phyloP scores from a whole-genome alignment of 2,329 filamentous ascomycete species.

The Botryosphaeria dothidea region DNA sequence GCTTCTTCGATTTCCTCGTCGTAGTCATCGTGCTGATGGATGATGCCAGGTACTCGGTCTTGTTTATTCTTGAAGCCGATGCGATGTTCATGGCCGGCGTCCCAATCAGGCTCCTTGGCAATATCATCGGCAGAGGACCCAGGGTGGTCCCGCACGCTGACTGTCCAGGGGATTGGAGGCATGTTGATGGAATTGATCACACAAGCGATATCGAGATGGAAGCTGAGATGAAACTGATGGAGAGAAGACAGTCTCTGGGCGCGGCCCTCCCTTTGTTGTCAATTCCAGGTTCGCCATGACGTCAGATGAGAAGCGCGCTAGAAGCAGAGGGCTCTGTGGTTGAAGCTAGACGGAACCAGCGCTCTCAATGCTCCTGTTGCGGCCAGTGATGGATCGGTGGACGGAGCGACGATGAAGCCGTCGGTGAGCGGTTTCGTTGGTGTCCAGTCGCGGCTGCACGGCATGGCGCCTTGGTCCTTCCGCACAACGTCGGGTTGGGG shows the following conservation, averaged over 20 bases:
- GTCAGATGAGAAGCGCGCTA: neutral
- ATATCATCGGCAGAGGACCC: constrained; percentile 45
- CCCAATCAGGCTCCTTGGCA: constrained; percentile 47
- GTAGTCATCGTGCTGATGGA: constrained; percentile 32
- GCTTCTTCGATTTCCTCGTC: constrained; percentile 24
- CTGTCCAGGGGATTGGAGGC: constrained; percentile 32
- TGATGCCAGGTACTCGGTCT: constrained; percentile 42
- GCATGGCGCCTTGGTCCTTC: neutral
- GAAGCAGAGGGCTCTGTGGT: neutral
- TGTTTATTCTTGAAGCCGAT: constrained; percentile 42
- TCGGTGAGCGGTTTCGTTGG: neutral
- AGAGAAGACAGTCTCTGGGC: neutral
- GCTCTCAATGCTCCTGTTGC: neutral
- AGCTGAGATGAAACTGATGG: neutral
- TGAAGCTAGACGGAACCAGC: constrained; percentile 1
- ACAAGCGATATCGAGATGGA: neutral
- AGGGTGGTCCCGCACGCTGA: constrained; percentile 35
- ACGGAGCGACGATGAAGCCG: neutral
- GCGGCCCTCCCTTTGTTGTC: neutral
- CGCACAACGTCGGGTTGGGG: neutral
- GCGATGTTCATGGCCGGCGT: constrained; percentile 38
- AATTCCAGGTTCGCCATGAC: neutral
- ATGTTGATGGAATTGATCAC: constrained; percentile 19
- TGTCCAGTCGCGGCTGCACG: neutral
- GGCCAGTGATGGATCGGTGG: neutral